A percentile compares a stretch with the other conserved stretches of the same genome.
phyloP scores from a whole-genome alignment of 768 basidiomycete species.

The Daedalea quercina region DNA sequence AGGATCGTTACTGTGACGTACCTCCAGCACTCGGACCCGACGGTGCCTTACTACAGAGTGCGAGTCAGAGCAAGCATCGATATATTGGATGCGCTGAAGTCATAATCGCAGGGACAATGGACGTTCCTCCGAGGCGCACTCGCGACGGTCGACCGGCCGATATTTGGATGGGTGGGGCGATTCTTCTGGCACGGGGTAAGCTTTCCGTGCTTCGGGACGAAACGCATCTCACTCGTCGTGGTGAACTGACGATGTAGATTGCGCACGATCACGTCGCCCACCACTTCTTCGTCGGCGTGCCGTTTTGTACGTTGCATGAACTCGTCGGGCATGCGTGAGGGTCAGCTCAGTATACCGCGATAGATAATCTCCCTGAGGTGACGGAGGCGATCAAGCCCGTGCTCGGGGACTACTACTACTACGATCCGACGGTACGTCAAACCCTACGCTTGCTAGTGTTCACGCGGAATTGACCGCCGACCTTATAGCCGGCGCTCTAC shows the following conservation, averaged over 20 bases:
- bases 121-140: conserved; percentile 24
- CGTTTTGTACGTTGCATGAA: conserved; percentile 11
- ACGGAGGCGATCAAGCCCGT: conserved; percentile 23
- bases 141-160: conserved; percentile 25
- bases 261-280: conserved; percentile 26
- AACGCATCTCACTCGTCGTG: not conserved
- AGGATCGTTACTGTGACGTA: conserved; percentile 23
- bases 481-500: conserved; percentile 15
- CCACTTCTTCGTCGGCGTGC: conserved; percentile 24
- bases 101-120: conserved; percentile 14
- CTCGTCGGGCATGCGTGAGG: not conserved
- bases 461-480: no score
- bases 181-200: conserved; percentile 25
- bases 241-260: conserved; percentile 13
- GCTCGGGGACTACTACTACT: conserved; percentile 24
- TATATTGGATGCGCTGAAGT: not conserved
- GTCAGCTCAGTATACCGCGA: not conserved
- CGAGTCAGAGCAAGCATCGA: not conserved
- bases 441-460: not conserved
- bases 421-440: conserved; percentile 20
- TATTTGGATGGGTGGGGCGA: conserved; percentile 25
- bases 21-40: conserved; percentile 22
- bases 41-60: conserved; percentile 19
- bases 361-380: conserved; percentile 23
- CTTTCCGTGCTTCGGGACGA: not conserved